A percentile compares a stretch with the other conserved stretches of the same genome.
Evolutionary conservation across 1,284 basidiomycete species (phyloP).

Genomic region (Somion occarium): DNA sequence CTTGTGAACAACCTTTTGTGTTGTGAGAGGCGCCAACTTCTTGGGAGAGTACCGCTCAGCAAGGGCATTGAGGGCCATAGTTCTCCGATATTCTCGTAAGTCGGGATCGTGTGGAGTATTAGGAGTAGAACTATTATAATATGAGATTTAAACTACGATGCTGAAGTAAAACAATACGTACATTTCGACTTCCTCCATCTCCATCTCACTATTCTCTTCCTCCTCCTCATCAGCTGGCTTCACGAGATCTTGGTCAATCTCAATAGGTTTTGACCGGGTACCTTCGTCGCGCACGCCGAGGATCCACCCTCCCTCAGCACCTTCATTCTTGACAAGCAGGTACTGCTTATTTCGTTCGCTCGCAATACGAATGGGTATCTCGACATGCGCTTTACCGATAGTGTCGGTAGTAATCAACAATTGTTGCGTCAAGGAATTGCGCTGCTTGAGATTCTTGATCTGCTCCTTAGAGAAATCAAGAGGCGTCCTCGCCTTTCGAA

Average conservation of each 20-base stretch:
- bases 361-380: slow-evolving; percentile 90
- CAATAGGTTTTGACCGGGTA: slow-evolving; percentile 80
- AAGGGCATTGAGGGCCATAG: slow-evolving; percentile 64
- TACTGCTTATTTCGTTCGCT: slow-evolving; percentile 94
- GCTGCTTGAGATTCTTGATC: slow-evolving; percentile 84
- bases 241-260: slow-evolving; percentile 59
- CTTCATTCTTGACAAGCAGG: slow-evolving; percentile 87
- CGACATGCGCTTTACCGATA: slow-evolving; percentile 85
- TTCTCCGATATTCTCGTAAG: slow-evolving; percentile 60
- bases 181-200: slow-evolving; percentile 78
- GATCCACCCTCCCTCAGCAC: slow-evolving; percentile 87
- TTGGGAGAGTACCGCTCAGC: slow-evolving; percentile 49
- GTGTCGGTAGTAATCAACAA: slow-evolving; percentile 92
- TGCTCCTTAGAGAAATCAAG: slow-evolving; percentile 96
- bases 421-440: slow-evolving; percentile 93
- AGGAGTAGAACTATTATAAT: slow-evolving; percentile 17
- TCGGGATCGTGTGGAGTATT: slow-evolving; percentile 52
- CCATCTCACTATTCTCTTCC: slow-evolving; percentile 48
- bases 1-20: slow-evolving; percentile 22
- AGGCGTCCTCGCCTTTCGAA: slow-evolving; percentile 74
- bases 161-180: slow-evolving; percentile 31
- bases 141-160: neutral
- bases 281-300: slow-evolving; percentile 85
- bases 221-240: slow-evolving; percentile 19
- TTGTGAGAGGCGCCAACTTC: slow-evolving; percentile 30